Percentiles rank a stretch among this genome's conserved stretches.
phyloP scores from a whole-genome alignment of 306 rosid species.

The Nissolia schottii region DNA sequence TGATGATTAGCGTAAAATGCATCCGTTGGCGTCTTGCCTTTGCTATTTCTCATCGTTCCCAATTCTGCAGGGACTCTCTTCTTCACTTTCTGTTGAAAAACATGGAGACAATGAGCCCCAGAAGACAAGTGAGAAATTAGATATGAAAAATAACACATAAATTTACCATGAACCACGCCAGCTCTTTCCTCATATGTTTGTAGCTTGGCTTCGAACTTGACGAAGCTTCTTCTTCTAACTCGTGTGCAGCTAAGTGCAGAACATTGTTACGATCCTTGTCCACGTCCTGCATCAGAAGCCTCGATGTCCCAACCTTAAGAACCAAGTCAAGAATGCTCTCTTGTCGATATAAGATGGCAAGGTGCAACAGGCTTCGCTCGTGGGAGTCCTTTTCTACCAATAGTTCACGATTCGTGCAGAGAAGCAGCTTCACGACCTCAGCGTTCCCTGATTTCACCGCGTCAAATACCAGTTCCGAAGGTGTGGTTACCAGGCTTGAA shows the following conservation, averaged over 20 bases:
- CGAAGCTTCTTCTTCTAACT: neutral
- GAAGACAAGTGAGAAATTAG: too few relatives aligned
- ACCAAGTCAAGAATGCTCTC: too few relatives aligned
- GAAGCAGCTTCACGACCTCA: neutral
- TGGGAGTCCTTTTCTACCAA: neutral
- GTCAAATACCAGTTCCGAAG: neutral
- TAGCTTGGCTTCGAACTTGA: neutral
- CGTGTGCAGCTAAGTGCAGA: slow-evolving; percentile 13
- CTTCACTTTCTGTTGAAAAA: slow-evolving; percentile 12
- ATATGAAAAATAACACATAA: too few relatives aligned
- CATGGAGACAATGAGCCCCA: too few relatives aligned
- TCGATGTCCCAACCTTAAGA: neutral
- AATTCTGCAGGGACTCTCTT: neutral
- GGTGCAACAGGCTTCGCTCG: neutral
- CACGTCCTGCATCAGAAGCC: neutral
- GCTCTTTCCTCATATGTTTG: neutral
- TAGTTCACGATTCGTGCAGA: neutral
- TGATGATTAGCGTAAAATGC: neutral
- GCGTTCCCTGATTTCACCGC: neutral
- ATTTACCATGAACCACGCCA: too few relatives aligned
- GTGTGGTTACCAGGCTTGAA: too few relatives aligned
- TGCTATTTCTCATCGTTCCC: neutral
- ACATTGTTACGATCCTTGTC: neutral
- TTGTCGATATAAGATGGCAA: neutral
- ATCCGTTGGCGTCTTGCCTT: neutral